A percentile compares a stretch with the other conserved stretches of the same genome.
These are phyloP conservation scores for Globisporangium radiosum DNA, from an alignment of 352 stramenopile genomes.

Conservation along the genomic window DNA sequence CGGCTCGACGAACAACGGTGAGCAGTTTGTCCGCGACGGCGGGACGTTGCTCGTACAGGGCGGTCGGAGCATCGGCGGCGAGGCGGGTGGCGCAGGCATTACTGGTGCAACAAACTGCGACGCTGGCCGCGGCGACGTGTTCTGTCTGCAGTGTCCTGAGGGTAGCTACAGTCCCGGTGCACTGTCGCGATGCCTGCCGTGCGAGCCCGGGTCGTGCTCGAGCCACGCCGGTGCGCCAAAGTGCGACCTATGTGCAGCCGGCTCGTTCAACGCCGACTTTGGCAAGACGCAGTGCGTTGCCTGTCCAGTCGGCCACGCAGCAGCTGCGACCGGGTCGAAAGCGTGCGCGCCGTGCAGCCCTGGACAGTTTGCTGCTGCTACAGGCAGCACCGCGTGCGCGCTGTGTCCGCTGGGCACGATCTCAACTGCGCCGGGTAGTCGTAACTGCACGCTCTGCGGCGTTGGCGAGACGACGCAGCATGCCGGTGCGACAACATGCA, in stretches of 20 bases:
- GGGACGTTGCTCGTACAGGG: conserved; percentile 36
- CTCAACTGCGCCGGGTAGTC: conserved; percentile 32
- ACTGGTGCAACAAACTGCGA: conserved; percentile 49
- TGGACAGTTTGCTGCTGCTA: conserved; percentile 39
- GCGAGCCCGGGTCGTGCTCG: conserved; percentile 59
- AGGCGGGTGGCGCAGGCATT: conserved; percentile 49
- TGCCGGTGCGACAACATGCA: conserved; percentile 41
- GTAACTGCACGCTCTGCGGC: conserved; percentile 65
- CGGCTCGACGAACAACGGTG: conserved; percentile 23
- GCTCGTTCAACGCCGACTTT: conserved; percentile 67
- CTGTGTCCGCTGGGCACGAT: conserved; percentile 61
- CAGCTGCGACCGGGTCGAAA: conserved; percentile 33
- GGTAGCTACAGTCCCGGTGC: conserved; percentile 55
- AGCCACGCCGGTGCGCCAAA: conserved; percentile 30
- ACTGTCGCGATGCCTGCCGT: conserved; percentile 58
- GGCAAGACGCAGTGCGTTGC: conserved; percentile 50
- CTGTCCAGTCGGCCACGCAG: conserved; percentile 58
- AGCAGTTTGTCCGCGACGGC: conserved; percentile 55
- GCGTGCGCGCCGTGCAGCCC: conserved; percentile 50
- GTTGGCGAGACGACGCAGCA: conserved; percentile 65
- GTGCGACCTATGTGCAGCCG: conserved; percentile 45
- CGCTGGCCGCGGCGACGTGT: conserved; percentile 52
- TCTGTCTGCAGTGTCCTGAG: conserved; percentile 58
- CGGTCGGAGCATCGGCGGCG: conserved; percentile 39
- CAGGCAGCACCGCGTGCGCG: conserved; percentile 39